Evolutionary conservation across 1,139 yeast species (phyloP), one percentile per base, ranked within the genome.

Genomic region (Magnusiomyces fungicola): DNA sequence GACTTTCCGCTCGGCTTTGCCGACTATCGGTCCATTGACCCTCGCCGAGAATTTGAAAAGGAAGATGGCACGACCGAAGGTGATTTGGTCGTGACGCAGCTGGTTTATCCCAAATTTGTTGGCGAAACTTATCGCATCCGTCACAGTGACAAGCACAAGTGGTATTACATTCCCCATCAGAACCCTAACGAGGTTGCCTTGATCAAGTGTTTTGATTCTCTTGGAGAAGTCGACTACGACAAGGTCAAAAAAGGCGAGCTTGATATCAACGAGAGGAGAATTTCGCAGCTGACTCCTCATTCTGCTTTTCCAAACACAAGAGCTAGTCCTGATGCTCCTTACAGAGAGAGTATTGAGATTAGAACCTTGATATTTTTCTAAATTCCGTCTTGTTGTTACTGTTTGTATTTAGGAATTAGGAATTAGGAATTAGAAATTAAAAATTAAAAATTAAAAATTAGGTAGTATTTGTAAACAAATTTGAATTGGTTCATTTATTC

Each of bases 171-270:
- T 27, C 49, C 53, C 16, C 54, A 53, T 4, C 60, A 57, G 49
- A 53, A 45, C 39, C 40, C 53, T 21, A 54, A 58, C 38, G 60
- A 59, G 45, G 57, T 55, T 18, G 45, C 57, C 21, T 46, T 58
- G 18, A 46, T 60, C 44, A 59, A 60, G 49, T 60, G 63, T 57
- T 58, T 50, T 36, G 63, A 60, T 42, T 57, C 61, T n/a, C n/a
- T n/a, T n/a, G n/a, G n/a, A n/a, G n/a, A n/a, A n/a, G n/a, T n/a
- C n/a, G n/a, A n/a, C n/a, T n/a, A n/a, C n/a, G n/a, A n/a, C n/a
- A n/a, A n/a, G n/a, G n/a, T n/a, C n/a, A n/a, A n/a, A n/a, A n/a
- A n/a, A n/a, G n/a, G n/a, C 4, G 24, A 22, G 7, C 21, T 30
- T 14, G 32, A 40, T 32, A 14, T 10, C 12, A 19, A n/a, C n/a